Conservation (phyloP, 495 filamentous ascomycete species). For the Penicillium canescens region DNA sequence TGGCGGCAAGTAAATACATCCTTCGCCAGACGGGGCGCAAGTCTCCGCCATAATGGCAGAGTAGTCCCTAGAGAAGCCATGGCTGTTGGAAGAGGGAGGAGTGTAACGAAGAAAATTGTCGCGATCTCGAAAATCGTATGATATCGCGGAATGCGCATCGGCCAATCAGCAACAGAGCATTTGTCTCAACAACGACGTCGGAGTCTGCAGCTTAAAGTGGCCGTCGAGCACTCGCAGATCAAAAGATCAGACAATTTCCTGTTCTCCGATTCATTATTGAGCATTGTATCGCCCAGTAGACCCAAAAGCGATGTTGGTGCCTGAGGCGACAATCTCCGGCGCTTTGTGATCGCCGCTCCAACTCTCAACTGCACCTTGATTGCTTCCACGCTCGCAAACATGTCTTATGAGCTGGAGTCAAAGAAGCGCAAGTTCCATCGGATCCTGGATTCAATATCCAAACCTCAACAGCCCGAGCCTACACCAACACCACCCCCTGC, state of each 20-base stretch:
- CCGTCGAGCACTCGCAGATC: no score
- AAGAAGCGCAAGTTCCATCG: constrained; percentile 58
- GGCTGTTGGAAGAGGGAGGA: constrained; percentile 13
- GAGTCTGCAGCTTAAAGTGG: not conserved
- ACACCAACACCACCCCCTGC: constrained; percentile 25
- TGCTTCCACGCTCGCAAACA: constrained; percentile 17
- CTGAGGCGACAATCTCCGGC: constrained; percentile 15
- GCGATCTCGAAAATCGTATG: constrained; percentile 18
- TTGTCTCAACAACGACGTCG: constrained; percentile 12
- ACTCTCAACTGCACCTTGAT: constrained; percentile 6
- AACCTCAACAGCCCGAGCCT: constrained; percentile 23
- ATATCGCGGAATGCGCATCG: constrained; percentile 15
- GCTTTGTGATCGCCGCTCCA: constrained; percentile 5
- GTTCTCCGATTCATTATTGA: not conserved
- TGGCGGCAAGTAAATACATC: constrained; percentile 64
- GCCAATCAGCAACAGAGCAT: constrained; percentile 29
- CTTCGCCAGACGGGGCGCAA: constrained; percentile 52
- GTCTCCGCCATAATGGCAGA: constrained; percentile 31
- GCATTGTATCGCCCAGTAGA: not conserved
- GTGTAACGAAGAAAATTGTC: constrained; percentile 16
- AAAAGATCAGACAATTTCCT: not conserved
- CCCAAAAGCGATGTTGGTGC: constrained; percentile 4
- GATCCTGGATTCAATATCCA: constrained; percentile 56
- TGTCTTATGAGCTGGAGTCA: constrained; percentile 54
- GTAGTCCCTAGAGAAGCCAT: constrained; percentile 41